Evolutionary conservation across 108 stramenopile species (phyloP), one percentile per base, ranked within the genome.

Genomic region (Mediolabrus comicus): DNA sequence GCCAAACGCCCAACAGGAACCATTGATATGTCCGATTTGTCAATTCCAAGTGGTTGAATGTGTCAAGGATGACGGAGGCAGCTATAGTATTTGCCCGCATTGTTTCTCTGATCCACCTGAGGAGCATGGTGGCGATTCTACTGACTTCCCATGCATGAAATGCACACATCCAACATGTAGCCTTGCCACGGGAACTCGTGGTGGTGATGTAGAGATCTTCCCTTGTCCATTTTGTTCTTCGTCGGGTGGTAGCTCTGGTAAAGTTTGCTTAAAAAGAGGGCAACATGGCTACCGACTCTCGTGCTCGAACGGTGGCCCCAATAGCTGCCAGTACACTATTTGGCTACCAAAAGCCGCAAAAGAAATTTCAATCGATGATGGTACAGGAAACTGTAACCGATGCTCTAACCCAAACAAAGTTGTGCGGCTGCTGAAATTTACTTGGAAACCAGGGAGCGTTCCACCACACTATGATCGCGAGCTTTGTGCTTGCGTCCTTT

Each of bases 361-460:
- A 16, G 78, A 62, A 13, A 75, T 89, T 25, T 67, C 76, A 1
- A 79, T 92, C n/a, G 69, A 58, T 4, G 76, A 59, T 27, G 74
- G 57, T 19, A 63, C 54, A 56, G 71, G 27, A 13, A 57, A 31
- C n/a, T 94, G 93, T 52, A 19, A 46, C 25, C 24, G 29, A 22
- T 95, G 94, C 65, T 77, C 84, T 10, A 60, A 72, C 36, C 52
- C 31, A n/a, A 65, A 75, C 22, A 76, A 51, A 35, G 26, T 60
- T 28, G 92, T 95, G 0, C 75, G 84, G 35, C 85, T 83, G 62
- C 6, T 93, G 22, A 74, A 77, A 28, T 90, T 95, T 65, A 46
- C 66, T 19, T 92, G 90, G 89, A 91, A 81, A 33, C 72, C 82
- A 27, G 95, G 92, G 7, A 87, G 84, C 60, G 91, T 92, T n/a